Base-by-base conservation (phyloP, 768 basidiomycete genomes). In the Hygrocybe punicea region DNA sequence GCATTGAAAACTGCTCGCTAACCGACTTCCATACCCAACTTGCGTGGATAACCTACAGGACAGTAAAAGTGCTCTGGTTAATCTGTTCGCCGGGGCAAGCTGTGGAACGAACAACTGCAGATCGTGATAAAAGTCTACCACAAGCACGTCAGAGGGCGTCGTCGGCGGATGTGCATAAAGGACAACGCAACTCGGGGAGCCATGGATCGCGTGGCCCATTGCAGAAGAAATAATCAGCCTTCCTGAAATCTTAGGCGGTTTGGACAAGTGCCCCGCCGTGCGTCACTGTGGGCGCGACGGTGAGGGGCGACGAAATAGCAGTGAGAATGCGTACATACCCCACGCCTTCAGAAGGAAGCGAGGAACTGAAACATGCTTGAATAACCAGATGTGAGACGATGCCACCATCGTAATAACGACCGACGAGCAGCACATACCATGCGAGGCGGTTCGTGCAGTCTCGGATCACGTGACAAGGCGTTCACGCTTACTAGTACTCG, bases 311-410 rank as follows among this genome's bases (percentile, higher is more conserved):
- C n/a, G n/a, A n/a, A 39, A 19, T 33, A n/a, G n/a, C n/a, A n/a
- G n/a, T n/a, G n/a, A 23, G 4, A 34, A 48, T 7, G 2, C 9
- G 14, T 21, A 23, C 69, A 11, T 29, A 60, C 59, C 50, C 59
- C 59, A 60, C 3, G 54, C 49, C 16, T 46, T 52, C 5, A 49
- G 25, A 17, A 60, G 24, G 16, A n/a, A 14, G 13, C 45, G 59
- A 29, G 42, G 39, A 4, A 60, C 59, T 16, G 59, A 52, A 73
- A 65, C 60, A 68, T 60, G 60, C 69, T 71, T 42, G 11, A 42
- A n/a, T n/a, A n/a, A n/a, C n/a, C n/a, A n/a, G n/a, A n/a, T n/a
- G n/a, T n/a, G n/a, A n/a, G n/a, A n/a, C n/a, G n/a, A n/a, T n/a
- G n/a, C n/a, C n/a, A n/a, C n/a, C n/a, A n/a, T n/a, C n/a, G n/a